Base-by-base conservation (phyloP, 495 filamentous ascomycete species). In the Podospora comata region DNA sequence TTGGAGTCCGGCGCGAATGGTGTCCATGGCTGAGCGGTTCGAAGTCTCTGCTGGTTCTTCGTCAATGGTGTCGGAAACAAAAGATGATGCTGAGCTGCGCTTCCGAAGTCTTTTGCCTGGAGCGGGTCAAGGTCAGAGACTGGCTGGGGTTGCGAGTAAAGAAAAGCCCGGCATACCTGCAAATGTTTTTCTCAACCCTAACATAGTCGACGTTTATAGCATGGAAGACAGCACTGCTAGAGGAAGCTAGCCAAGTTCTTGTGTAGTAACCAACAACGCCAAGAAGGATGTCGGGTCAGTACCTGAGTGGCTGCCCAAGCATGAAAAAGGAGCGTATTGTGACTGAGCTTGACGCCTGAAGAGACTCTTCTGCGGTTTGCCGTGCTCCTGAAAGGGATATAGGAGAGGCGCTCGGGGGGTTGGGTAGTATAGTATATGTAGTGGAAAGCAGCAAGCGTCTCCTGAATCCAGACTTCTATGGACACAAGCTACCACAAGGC, bases 11-110 rank as follows among this genome's bases (percentile, higher is more conserved):
- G 68, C 68, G 18, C 67, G 66, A 54, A 73, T 70, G 62, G 73
- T 72, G 23, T 75, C 73, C 73, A 75, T 75, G 65, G 67, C 65
- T 53, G 71, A 59, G 48, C 62, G 63, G 23, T 55, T 53, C 39
- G 68, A 20, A 15, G 59, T 62, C 48, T 55, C 16, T 39, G 44
- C 60, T 30, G 61, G 7, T 60, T 67, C 65, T 15, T 67, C 56
- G 32, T 70, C 62, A 62, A 67, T 59, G 57, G 56, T 66, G 64
- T 71, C 61, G 13, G 66, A 67, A 19, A 56, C 20, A 57, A 72
- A 44, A 55, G 73, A 72, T 32, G 71, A 71, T 62, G 67, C 62
- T 34, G 71, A 72, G 44, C 62, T 67, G 67, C 73, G 71, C 68
- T 71, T 71, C 61, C 58, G 63, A 39, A 67, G 62, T 67, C 56